These are phyloP conservation scores for Xylariomycetidae sp. DNA, from an alignment of 2,329 filamentous ascomycete species.

Conservation along the genomic window DNA sequence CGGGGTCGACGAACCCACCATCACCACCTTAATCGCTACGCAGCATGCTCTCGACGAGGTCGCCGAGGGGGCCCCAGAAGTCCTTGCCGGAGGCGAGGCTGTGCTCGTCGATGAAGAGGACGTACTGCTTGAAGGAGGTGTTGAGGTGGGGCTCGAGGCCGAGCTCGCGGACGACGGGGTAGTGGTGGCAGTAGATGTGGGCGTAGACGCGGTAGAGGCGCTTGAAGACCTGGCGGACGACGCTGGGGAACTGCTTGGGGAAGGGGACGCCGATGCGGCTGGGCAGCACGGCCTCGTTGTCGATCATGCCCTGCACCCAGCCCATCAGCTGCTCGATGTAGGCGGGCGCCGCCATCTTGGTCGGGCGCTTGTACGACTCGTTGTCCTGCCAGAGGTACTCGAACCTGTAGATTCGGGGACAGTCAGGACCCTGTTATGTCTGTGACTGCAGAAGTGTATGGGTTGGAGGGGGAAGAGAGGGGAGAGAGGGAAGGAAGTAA, in stretches of 20 bases:
- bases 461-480: background rate
- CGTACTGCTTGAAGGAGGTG: slow-evolving; percentile 99
- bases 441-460: background rate
- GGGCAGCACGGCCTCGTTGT: slow-evolving; percentile 94
- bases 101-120: slow-evolving; percentile 97
- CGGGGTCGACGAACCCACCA: too few species aligned
- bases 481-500: background rate
- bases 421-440: background rate
- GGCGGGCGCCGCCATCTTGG: slow-evolving; percentile 94
- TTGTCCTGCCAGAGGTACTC: slow-evolving; percentile 99
- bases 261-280: slow-evolving; percentile 92
- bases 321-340: slow-evolving; percentile 98
- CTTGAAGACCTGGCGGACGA: slow-evolving; percentile 96
- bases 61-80: slow-evolving; percentile 92
- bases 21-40: slow-evolving; percentile 62
- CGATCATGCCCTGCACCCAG: slow-evolving; percentile 93
- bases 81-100: slow-evolving; percentile 87
- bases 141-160: slow-evolving; percentile 96
- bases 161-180: slow-evolving; percentile 90
- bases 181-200: slow-evolving; percentile 99
- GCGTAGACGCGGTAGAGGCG: slow-evolving; percentile 97
- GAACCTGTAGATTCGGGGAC: slow-evolving; percentile 52
- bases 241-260: slow-evolving; percentile 81
- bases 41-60: slow-evolving; percentile 96
- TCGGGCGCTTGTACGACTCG: slow-evolving; percentile 89